Evolutionary conservation across 768 basidiomycete genomes (phyloP).

Genomic region (Trametes cubensis): DNA sequence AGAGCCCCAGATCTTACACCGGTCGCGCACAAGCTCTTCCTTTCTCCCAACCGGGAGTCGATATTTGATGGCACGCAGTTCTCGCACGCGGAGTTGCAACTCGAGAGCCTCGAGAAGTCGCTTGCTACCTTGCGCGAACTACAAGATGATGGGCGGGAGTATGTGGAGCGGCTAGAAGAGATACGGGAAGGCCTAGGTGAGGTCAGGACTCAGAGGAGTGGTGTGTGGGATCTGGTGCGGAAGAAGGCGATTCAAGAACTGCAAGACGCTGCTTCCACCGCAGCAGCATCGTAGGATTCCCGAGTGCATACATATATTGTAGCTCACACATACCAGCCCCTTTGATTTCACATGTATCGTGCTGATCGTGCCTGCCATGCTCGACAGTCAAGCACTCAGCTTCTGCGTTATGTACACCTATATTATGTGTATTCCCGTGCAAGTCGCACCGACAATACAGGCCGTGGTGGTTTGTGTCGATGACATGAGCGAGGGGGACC

Average conservation of each 20-base stretch:
- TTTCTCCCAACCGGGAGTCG: slow-evolving; percentile 43
- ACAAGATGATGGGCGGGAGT: slow-evolving; percentile 86
- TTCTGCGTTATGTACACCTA: too few relatives aligned
- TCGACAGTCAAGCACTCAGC: not conserved
- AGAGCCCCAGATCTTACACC: slow-evolving; percentile 71
- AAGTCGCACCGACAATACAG: too few relatives aligned
- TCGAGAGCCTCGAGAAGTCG: slow-evolving; percentile 74
- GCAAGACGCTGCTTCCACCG: slow-evolving; percentile 57
- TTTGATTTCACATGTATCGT: not conserved
- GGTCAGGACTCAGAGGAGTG: slow-evolving; percentile 67
- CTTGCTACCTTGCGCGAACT: slow-evolving; percentile 74
- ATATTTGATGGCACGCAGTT: slow-evolving; percentile 63
- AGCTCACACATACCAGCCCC: too few relatives aligned
- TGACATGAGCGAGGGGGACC: not conserved
- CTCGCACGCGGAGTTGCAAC: slow-evolving; percentile 63
- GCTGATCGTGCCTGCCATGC: slow-evolving; percentile 3
- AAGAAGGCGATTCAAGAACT: slow-evolving; percentile 75
- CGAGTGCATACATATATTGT: too few relatives aligned
- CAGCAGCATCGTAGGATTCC: slow-evolving; percentile 10
- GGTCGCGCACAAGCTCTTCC: slow-evolving; percentile 66
- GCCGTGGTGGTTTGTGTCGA: too few relatives aligned
- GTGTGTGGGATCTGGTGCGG: slow-evolving; percentile 77
- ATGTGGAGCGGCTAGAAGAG: slow-evolving; percentile 82
- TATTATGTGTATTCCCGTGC: too few relatives aligned
- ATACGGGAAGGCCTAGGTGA: slow-evolving; percentile 82